Conservation (phyloP, 2,329 filamentous ascomycete genomes). For the Phaeomoniella chlamydospora region DNA sequence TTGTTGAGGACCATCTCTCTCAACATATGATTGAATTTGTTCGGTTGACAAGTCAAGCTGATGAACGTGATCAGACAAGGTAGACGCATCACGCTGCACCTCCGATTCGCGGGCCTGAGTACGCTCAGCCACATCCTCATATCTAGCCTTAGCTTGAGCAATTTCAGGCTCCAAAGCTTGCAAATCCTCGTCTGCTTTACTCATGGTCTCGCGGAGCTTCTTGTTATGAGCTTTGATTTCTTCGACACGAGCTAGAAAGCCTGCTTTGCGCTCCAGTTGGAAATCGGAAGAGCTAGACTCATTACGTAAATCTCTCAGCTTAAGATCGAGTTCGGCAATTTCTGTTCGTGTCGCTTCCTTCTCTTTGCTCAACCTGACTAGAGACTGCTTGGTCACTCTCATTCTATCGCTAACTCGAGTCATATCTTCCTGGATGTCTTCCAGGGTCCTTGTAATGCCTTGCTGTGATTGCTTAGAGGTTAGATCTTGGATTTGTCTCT, state of each 20-base stretch:
- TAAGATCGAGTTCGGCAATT: slow-evolving; percentile 58
- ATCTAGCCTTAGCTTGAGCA: slow-evolving; percentile 56
- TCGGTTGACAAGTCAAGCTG: slow-evolving; percentile 61
- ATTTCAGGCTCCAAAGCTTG: slow-evolving; percentile 63
- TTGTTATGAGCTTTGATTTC: slow-evolving; percentile 53
- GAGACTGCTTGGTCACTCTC: slow-evolving; percentile 45
- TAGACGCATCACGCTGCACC: slow-evolving; percentile 55
- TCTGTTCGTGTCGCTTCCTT: slow-evolving; percentile 56
- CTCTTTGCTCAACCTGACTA: slow-evolving; percentile 53
- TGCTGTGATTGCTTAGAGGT: slow-evolving; percentile 59
- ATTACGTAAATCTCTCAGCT: slow-evolving; percentile 59
- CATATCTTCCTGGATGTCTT: slow-evolving; percentile 72
- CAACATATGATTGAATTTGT: slow-evolving; percentile 68
- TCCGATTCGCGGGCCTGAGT: slow-evolving; percentile 60
- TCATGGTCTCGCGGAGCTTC: slow-evolving; percentile 56
- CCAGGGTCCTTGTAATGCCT: slow-evolving; percentile 52
- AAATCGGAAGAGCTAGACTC: slow-evolving; percentile 56
- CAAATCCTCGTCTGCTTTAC: slow-evolving; percentile 56
- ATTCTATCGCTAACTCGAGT: slow-evolving; percentile 52
- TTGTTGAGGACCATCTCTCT: slow-evolving; percentile 58
- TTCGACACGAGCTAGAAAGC: slow-evolving; percentile 56
- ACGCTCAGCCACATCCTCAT: slow-evolving; percentile 61
- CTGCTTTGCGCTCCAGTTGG: slow-evolving; percentile 68
- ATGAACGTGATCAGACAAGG: slow-evolving; percentile 58
- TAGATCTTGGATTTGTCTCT: slow-evolving; percentile 60